Percentiles rank a stretch among this genome's conserved stretches.
These are phyloP conservation scores for Ascochyta pisi DNA, from an alignment of 2,329 filamentous ascomycete species.

Conservation along the genomic window DNA sequence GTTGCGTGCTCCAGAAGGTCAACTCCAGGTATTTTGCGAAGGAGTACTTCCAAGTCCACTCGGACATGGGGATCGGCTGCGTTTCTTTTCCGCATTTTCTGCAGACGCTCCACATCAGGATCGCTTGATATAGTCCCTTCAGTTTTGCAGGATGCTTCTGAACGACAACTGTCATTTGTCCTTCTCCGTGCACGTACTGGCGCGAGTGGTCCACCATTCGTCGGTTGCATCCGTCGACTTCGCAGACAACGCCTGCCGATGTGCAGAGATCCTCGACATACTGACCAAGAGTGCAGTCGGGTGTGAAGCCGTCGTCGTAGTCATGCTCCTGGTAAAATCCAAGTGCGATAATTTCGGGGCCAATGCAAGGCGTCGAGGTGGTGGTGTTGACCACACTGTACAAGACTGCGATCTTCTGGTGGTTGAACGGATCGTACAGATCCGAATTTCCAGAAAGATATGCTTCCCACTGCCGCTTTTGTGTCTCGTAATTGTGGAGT, in stretches of 20 bases:
- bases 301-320: conserved; percentile 70
- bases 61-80: conserved; percentile 87
- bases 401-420: conserved; percentile 94
- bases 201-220: conserved; percentile 92
- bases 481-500: conserved; percentile 89
- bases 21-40: conserved; percentile 98
- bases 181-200: conserved; percentile 96
- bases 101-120: conserved; percentile 98
- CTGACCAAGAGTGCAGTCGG: conserved; percentile 91
- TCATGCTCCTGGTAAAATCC: conserved; percentile 94
- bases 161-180: conserved; percentile 89
- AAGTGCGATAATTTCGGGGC: conserved; percentile 87
- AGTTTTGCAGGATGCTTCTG: conserved; percentile 74
- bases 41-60: conserved; percentile 96
- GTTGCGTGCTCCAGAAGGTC: conserved; percentile 89
- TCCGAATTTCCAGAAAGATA: conserved; percentile 88
- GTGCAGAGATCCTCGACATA: conserved; percentile 91
- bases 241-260: conserved; percentile 77
- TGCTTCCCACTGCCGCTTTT: conserved; percentile 95
- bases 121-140: conserved; percentile 72
- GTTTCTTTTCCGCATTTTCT: conserved; percentile 91
- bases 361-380: conserved; percentile 90
- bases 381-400: conserved; percentile 93
- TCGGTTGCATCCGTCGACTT: conserved; percentile 82
- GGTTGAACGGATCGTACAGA: conserved; percentile 91